Percentiles rank a stretch among this genome's conserved stretches.
Conservation (phyloP, 352 stramenopile genomes). For the Phytophthora sp. region DNA sequence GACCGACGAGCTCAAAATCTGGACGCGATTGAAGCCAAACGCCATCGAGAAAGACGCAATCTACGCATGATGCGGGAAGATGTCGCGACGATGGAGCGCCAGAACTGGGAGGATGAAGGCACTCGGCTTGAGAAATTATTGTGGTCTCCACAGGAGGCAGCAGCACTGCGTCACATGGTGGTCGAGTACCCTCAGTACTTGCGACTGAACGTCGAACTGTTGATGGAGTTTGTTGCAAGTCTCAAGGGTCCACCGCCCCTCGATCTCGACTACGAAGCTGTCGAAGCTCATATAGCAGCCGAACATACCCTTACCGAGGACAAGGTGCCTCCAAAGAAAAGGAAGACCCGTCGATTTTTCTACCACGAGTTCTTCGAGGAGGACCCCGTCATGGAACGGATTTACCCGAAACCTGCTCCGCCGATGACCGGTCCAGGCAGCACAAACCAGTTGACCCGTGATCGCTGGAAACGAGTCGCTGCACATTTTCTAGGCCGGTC, state of each 20-base stretch:
- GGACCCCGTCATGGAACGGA: constrained; percentile 48
- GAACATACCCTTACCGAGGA: constrained; percentile 46
- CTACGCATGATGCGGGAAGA: constrained; percentile 72
- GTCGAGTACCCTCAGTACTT: constrained; percentile 42
- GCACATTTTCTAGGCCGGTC: constrained; percentile 47
- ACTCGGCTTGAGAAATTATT: constrained; percentile 52
- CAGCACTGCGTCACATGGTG: constrained; percentile 41
- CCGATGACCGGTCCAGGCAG: constrained; percentile 29
- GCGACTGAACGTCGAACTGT: constrained; percentile 48
- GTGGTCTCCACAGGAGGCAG: constrained; percentile 47
- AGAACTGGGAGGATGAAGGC: constrained; percentile 63
- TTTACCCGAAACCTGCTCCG: constrained; percentile 10
- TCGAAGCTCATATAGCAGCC: constrained; percentile 31
- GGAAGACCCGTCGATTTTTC: constrained; percentile 62
- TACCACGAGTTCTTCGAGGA: constrained; percentile 80
- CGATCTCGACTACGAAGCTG: constrained; percentile 62
- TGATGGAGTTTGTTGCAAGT: constrained; percentile 41
- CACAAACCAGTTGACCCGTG: constrained; percentile 37
- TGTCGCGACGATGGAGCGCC: constrained; percentile 47
- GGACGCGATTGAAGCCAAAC: constrained; percentile 30
- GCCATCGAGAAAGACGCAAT: constrained; percentile 41
- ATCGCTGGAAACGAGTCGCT: constrained; percentile 54
- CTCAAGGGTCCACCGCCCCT: constrained; percentile 40
- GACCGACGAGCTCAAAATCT: constrained; percentile 32
- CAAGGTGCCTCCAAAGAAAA: constrained; percentile 47